Evolutionary conservation across 73 alveolate genomes (phyloP).

Genomic region (Stentor coeruleus): DNA sequence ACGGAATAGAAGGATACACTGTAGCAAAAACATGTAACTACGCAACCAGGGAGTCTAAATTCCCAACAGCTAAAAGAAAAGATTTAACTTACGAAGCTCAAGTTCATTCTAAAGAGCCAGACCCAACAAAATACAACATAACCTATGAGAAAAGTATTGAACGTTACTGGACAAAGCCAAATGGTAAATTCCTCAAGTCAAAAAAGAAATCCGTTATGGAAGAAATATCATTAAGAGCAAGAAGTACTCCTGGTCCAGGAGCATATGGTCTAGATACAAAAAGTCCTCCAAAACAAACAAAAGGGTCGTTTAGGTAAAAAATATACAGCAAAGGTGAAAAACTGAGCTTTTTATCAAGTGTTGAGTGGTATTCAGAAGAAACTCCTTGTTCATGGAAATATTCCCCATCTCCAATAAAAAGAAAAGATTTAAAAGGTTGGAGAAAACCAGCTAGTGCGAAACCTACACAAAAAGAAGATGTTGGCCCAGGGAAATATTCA

Average conservation of each 20-base stretch:
- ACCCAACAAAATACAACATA: neutral
- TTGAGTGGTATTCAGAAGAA: conserved; percentile 15
- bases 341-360: neutral
- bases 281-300: neutral
- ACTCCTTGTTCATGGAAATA: conserved; percentile 12
- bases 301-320: neutral
- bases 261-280: neutral
- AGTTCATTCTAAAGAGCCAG: conserved; percentile 8
- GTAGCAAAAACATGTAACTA: conserved; percentile 2
- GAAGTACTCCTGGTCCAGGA: conserved; percentile 12
- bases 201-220: neutral
- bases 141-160: neutral
- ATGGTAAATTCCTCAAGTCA: conserved; percentile 12
- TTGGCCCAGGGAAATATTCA: conserved; percentile 12
- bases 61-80: conserved; percentile 8
- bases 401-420: neutral
- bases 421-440: neutral
- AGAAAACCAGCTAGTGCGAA: neutral
- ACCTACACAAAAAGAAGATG: neutral
- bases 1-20: neutral
- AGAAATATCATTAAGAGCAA: neutral
- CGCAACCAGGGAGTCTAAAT: neutral
- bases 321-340: neutral
- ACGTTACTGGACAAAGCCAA: conserved; percentile 9
- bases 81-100: neutral